phyloP scores from a whole-genome alignment of 768 basidiomycete species.

The Leccinum rimulosum region DNA sequence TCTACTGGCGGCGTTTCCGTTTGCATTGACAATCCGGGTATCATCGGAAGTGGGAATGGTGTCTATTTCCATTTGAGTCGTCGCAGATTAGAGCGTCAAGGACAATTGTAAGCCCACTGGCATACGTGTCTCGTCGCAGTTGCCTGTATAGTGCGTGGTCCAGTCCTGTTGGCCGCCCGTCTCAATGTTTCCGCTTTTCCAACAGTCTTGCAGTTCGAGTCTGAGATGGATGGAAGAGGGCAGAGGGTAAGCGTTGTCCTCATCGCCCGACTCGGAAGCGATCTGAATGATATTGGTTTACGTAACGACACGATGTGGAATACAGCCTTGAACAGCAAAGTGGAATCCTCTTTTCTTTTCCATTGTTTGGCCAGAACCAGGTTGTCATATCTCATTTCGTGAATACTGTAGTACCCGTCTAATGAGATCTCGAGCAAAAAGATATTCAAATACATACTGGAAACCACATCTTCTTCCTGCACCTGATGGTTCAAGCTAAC shows the following conservation, averaged over 20 bases:
- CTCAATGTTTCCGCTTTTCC: not conserved
- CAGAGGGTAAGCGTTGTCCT: not conserved
- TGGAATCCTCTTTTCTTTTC: not conserved
- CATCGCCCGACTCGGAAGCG: too few species aligned
- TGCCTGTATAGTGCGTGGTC: not conserved
- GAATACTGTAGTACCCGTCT: slow-evolving; percentile 22
- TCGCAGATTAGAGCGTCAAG: not conserved
- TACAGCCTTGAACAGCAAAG: not conserved
- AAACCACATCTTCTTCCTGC: slow-evolving; percentile 86
- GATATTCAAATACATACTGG: slow-evolving; percentile 52
- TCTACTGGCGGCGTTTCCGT: not conserved
- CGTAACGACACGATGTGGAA: not conserved
- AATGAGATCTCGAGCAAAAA: slow-evolving; percentile 1
- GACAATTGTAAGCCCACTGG: too few species aligned
- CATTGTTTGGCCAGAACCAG: not conserved
- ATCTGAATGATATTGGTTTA: not conserved
- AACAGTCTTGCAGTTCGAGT: not conserved
- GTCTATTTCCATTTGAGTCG: not conserved
- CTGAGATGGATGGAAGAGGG: not conserved
- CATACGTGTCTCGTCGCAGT: not conserved
- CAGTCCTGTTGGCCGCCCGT: not conserved
- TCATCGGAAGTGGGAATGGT: slow-evolving; percentile 4
- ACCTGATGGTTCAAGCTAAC: slow-evolving; percentile 83
- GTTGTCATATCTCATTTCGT: slow-evolving; percentile 23
- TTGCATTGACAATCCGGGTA: not conserved